These are phyloP conservation scores for Kodamaea derodonti DNA, from an alignment of 1,139 yeast species.

Conservation along the genomic window DNA sequence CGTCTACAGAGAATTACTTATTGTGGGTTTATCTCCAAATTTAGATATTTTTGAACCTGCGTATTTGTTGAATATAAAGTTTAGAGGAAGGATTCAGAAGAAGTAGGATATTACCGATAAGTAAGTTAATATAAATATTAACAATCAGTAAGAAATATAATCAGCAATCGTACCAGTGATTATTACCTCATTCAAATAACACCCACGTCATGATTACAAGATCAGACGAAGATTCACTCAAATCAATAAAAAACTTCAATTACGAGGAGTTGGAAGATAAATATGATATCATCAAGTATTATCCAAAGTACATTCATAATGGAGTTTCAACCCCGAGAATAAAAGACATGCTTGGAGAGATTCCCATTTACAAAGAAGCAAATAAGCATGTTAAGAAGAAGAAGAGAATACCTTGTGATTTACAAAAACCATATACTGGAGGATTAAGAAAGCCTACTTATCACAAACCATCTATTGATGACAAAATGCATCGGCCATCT, in stretches of 20 bases:
- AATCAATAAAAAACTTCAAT: constrained; percentile 22
- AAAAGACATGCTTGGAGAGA: constrained; percentile 31
- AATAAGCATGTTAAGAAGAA: constrained; percentile 30
- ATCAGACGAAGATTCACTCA: constrained; percentile 3
- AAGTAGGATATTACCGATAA: too few relatives aligned
- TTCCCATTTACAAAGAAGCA: constrained; percentile 41
- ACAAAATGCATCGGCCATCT: too few relatives aligned
- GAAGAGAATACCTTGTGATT: constrained; percentile 7
- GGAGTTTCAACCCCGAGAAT: constrained; percentile 36
- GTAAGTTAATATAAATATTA: too few relatives aligned
- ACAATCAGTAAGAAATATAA: too few relatives aligned
- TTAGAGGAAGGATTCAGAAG: too few relatives aligned
- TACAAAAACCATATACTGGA: too few relatives aligned
- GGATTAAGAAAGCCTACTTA: too few relatives aligned
- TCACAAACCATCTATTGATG: too few relatives aligned
- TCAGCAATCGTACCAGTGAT: too few relatives aligned
- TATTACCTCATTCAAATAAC: too few relatives aligned
- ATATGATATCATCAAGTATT: constrained; percentile 36
- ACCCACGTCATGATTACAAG: constrained; percentile 1
- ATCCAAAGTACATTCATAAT: constrained; percentile 41
- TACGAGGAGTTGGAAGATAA: constrained; percentile 36
- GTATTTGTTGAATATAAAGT: too few relatives aligned
- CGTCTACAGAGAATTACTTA: not conserved
- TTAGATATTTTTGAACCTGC: not conserved
- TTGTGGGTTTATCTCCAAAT: not conserved